Conservation (phyloP, 225 moss, liverwort and hornwort genomes). For the Lunularia cruciata region DNA sequence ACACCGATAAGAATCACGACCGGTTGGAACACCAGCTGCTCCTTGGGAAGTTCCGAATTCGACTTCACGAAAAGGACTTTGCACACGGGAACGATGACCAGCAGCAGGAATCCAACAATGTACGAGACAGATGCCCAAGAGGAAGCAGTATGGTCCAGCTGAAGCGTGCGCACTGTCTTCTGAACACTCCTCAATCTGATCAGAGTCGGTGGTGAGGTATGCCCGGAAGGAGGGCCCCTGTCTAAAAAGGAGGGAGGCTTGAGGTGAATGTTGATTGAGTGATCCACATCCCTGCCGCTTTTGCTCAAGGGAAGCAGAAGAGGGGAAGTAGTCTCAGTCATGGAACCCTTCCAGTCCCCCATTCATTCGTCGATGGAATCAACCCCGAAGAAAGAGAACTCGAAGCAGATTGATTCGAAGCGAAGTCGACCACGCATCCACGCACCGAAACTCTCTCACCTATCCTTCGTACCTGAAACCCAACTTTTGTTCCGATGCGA, state of each 20-base stretch:
- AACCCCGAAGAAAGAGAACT: too few species aligned
- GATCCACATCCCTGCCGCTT: not conserved
- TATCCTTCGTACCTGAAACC: too few species aligned
- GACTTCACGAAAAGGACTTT: conserved; percentile 39
- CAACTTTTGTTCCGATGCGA: too few species aligned
- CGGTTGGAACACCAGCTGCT: conserved; percentile 51
- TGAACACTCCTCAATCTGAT: conserved; percentile 38
- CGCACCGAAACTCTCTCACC: not conserved
- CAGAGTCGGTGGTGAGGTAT: not conserved
- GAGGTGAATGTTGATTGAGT: not conserved
- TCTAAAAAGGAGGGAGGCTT: not conserved
- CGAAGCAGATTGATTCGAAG: too few species aligned
- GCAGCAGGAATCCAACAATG: conserved; percentile 35
- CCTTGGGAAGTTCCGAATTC: conserved; percentile 3
- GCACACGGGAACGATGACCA: conserved; percentile 43
- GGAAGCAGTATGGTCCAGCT: conserved; percentile 38
- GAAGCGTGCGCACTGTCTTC: conserved; percentile 34
- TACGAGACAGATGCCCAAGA: conserved; percentile 36
- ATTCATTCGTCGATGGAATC: not conserved
- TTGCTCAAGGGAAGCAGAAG: conserved; percentile 6
- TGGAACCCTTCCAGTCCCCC: not conserved
- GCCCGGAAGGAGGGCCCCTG: not conserved
- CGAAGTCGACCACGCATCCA: too few species aligned
- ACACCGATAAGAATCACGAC: conserved; percentile 37
- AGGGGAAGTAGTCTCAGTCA: not conserved